Evolutionary conservation across 257 asterid species (phyloP).

Genomic region (Datura wrightii): DNA sequence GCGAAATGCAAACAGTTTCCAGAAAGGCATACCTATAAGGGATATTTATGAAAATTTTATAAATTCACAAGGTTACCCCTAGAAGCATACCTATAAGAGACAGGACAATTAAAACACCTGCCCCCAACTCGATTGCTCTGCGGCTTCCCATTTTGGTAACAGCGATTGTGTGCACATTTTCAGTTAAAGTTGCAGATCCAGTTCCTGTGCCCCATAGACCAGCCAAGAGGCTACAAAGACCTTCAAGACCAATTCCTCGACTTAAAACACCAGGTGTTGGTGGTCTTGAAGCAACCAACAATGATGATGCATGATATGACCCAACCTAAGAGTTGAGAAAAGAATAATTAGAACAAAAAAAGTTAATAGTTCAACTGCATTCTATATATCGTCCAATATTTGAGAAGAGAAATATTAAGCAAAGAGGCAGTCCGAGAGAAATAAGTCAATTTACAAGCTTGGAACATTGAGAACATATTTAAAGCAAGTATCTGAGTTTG

Average conservation of each 20-base stretch:
- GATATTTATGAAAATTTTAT: not conserved
- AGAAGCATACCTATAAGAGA: slow-evolving; percentile 71
- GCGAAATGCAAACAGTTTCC: not conserved
- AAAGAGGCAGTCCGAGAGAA: not conserved
- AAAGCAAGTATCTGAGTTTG: not conserved
- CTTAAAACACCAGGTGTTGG: slow-evolving; percentile 94
- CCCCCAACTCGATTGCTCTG: slow-evolving; percentile 88
- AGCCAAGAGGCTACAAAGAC: slow-evolving; percentile 91
- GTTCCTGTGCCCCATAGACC: slow-evolving; percentile 99
- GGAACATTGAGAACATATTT: not conserved
- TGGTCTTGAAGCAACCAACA: slow-evolving; percentile 96
- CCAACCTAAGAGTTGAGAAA: slow-evolving; percentile 66
- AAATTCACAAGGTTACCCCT: not conserved
- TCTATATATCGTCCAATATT: not conserved
- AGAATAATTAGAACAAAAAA: not conserved
- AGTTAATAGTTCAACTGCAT: not conserved
- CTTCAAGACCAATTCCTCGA: slow-evolving; percentile 98
- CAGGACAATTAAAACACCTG: slow-evolving; percentile 67
- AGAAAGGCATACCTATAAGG: not conserved
- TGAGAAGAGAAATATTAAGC: not conserved
- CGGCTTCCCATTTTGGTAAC: slow-evolving; percentile 99
- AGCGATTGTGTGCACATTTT: slow-evolving; percentile 96
- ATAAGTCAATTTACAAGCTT: not conserved
- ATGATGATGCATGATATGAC: slow-evolving; percentile 92
- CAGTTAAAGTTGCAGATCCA: slow-evolving; percentile 92